These are phyloP conservation scores for Curvularia verruculosa DNA, from an alignment of 2,329 filamentous ascomycete species.

Conservation along the genomic window DNA sequence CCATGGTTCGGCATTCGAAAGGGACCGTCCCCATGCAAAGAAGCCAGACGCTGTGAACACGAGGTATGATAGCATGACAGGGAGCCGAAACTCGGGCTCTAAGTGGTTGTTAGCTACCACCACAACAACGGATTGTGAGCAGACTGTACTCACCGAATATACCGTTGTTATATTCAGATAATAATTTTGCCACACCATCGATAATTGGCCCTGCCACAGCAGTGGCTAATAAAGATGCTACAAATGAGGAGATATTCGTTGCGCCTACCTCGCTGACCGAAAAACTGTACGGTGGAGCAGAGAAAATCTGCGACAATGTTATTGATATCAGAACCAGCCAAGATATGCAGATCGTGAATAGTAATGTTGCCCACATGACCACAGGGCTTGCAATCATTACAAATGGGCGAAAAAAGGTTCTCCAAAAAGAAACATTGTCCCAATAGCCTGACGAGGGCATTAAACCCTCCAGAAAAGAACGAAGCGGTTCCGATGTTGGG, in stretches of 20 bases:
- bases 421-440: slow-evolving; percentile 30
- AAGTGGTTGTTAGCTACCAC: not conserved
- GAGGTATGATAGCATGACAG: slow-evolving; percentile 31
- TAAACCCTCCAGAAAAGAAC: slow-evolving; percentile 18
- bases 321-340: slow-evolving; percentile 36
- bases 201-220: slow-evolving; percentile 26
- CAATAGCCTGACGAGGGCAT: slow-evolving; percentile 29
- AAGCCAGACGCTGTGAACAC: slow-evolving; percentile 31
- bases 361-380: slow-evolving; percentile 32
- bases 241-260: slow-evolving; percentile 33
- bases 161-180: slow-evolving; percentile 32
- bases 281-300: slow-evolving; percentile 34
- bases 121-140: not conserved
- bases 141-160: slow-evolving; percentile 26
- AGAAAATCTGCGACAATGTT: slow-evolving; percentile 36
- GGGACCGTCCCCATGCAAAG: slow-evolving; percentile 32
- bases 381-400: slow-evolving; percentile 24
- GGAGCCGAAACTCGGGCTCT: slow-evolving; percentile 37
- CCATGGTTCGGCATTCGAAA: slow-evolving; percentile 29
- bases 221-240: slow-evolving; percentile 30
- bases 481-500: slow-evolving; percentile 8
- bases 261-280: slow-evolving; percentile 30
- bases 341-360: slow-evolving; percentile 37
- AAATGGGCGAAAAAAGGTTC: slow-evolving; percentile 29
- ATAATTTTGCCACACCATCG: slow-evolving; percentile 31